phyloP scores from a whole-genome alignment of 1,284 basidiomycete genomes.

The Trametes polyzona region DNA sequence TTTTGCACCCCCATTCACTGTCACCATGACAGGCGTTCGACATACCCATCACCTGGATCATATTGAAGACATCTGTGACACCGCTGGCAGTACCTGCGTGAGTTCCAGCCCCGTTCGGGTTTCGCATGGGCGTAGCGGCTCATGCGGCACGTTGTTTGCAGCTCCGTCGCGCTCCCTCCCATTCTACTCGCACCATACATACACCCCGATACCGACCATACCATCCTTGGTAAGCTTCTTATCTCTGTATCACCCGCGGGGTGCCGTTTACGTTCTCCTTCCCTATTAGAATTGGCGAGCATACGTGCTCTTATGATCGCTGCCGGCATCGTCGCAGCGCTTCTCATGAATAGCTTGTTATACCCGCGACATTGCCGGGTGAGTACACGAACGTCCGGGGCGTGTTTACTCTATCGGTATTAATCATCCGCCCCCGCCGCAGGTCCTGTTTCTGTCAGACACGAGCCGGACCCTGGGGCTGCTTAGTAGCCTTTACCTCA shows the following conservation, averaged over 20 bases:
- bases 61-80: slow-evolving; percentile 44
- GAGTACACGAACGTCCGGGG: slow-evolving; percentile 8
- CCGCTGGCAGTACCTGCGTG: slow-evolving; percentile 52
- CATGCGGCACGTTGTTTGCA: slow-evolving; percentile 22
- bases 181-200: slow-evolving; percentile 48
- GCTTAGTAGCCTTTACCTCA: slow-evolving; percentile 49
- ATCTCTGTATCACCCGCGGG: no score
- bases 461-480: slow-evolving; percentile 45
- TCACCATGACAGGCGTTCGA: slow-evolving; percentile 42
- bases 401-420: background rate
- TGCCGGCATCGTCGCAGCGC: slow-evolving; percentile 49
- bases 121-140: background rate
- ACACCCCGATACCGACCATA: slow-evolving; percentile 28
- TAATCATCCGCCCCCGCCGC: background rate
- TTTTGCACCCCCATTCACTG: background rate
- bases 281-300: slow-evolving; percentile 45
- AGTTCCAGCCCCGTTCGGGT: slow-evolving; percentile 22
- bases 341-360: slow-evolving; percentile 49
- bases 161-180: slow-evolving; percentile 51
- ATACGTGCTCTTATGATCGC: slow-evolving; percentile 47
- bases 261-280: no score
- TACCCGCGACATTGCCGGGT: slow-evolving; percentile 55
- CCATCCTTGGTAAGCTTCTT: slow-evolving; percentile 37
- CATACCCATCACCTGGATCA: slow-evolving; percentile 51
- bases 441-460: slow-evolving; percentile 51